Conservation (phyloP, 192 early-diverging fungal species). For the Linnemannia exigua region DNA sequence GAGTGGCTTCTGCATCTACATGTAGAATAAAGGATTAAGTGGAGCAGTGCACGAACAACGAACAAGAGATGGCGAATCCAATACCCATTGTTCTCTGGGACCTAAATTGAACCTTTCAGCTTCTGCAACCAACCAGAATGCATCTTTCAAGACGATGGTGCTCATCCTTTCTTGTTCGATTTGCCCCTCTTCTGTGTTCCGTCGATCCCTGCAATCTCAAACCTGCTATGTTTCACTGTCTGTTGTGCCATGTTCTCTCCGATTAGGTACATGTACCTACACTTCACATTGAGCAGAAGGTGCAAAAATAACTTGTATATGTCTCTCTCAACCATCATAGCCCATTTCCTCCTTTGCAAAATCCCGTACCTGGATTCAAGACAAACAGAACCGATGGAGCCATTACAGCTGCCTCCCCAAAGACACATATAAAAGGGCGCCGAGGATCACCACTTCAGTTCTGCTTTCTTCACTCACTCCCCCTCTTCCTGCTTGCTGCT, state of each 20-base stretch:
- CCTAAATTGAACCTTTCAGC: too few species aligned
- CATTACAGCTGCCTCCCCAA: neutral
- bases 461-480: neutral
- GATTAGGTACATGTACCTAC: neutral
- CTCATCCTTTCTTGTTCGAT: neutral
- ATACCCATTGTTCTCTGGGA: too few species aligned
- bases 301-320: neutral
- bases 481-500: neutral
- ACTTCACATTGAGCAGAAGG: neutral
- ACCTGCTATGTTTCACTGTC: neutral
- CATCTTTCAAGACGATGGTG: neutral
- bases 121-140: neutral
- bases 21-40: neutral
- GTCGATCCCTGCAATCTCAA: neutral
- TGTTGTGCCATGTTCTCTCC: neutral
- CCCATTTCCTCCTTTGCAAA: neutral
- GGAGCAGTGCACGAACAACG: neutral
- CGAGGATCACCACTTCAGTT: neutral
- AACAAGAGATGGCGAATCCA: too few species aligned
- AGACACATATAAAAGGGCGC: neutral
- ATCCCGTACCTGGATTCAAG: neutral
- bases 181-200: neutral
- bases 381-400: neutral
- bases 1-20: neutral
- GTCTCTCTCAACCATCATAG: neutral